Percentiles rank a stretch among this genome's conserved stretches.
Conservation (phyloP, 192 early-diverging fungal genomes). For the Coemansia sp. region DNA sequence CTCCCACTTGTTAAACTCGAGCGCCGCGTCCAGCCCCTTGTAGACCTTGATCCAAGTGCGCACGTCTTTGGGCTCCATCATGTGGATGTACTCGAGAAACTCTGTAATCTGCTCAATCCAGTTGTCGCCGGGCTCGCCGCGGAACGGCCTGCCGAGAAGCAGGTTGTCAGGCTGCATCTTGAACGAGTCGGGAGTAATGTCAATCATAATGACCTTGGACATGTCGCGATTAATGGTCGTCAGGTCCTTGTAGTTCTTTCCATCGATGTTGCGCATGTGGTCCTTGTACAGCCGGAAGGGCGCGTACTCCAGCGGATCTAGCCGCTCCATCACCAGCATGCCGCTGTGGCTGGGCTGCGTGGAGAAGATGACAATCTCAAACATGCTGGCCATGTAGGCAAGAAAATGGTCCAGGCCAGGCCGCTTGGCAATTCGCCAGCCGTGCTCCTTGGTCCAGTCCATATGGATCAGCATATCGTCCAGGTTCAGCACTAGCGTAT, state of each 20-base stretch:
- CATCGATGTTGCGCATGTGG: conserved; percentile 81
- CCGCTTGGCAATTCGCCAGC: conserved; percentile 95
- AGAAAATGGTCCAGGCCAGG: conserved; percentile 96
- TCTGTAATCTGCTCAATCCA: conserved; percentile 82
- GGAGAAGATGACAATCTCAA: conserved; percentile 95
- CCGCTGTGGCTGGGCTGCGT: conserved; percentile 80
- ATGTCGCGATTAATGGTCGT: conserved; percentile 91
- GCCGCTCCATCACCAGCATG: conserved; percentile 75
- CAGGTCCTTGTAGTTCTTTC: conserved; percentile 84
- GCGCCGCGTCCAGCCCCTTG: conserved; percentile 63
- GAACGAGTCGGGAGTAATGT: conserved; percentile 81
- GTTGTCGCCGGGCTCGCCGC: conserved; percentile 74
- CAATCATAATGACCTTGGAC: conserved; percentile 89
- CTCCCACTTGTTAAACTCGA: conserved; percentile 68
- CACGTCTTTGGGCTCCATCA: conserved; percentile 74
- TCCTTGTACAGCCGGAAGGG: conserved; percentile 91
- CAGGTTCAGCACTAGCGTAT: conserved; percentile 93
- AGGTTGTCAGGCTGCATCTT: conserved; percentile 91
- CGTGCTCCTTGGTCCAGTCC: conserved; percentile 92
- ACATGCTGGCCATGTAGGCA: conserved; percentile 84
- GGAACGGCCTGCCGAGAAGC: conserved; percentile 80
- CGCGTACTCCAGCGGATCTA: conserved; percentile 87
- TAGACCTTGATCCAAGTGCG: conserved; percentile 69
- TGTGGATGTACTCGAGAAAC: conserved; percentile 77
- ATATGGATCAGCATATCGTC: conserved; percentile 91